Evolutionary conservation across 1,284 basidiomycete species (phyloP), one percentile per base, ranked within the genome.

Genomic region (Athelia sp.): DNA sequence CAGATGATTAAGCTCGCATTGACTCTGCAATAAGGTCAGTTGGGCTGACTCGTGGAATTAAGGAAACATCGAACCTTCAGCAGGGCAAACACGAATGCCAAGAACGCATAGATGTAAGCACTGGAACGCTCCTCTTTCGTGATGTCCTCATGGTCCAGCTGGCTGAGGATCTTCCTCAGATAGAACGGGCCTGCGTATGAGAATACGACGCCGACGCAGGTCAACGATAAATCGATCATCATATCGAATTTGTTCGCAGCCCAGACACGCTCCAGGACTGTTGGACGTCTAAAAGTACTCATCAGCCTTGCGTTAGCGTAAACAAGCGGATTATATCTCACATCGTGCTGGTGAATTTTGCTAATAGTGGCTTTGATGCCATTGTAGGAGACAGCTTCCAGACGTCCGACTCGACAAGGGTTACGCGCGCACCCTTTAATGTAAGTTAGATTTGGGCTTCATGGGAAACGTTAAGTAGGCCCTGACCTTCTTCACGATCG

Each of bases 1-100:
- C 8, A 88, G 69, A 56, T 87, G 85, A 48, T 84, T 74, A 4
- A 85, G 65, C 54, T 89, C 86, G 1, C 75, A 68, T 54, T 83
- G 62, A 1, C 79, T 76, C 71, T 73, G 38, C 13, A 24, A 22
- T 1, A 35, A 51, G 11, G 26, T 29, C 55, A 43, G 18, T 43
- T 54, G 45, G 53, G 35, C 11, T 11, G 15, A 40, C 36, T 40
- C 58, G 45, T 6, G 10, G 34, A 40, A 32, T 13, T 48, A 1
- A 18, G 3, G 15, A 31, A 14, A 43, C 15, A 10, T 52, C 43
- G 3, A 52, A 66, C 26, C 26, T 84, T 84, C 50, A 71, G 56
- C 1, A 78, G 36, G 2, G 75, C 73, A 4, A 74, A 74, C 1
- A 76, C 45, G 58, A 87, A 77, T 3, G 81, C 77, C 14, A 84